Conservation (phyloP, 2,329 filamentous ascomycete genomes). For the Aureobasidium uvarum region DNA sequence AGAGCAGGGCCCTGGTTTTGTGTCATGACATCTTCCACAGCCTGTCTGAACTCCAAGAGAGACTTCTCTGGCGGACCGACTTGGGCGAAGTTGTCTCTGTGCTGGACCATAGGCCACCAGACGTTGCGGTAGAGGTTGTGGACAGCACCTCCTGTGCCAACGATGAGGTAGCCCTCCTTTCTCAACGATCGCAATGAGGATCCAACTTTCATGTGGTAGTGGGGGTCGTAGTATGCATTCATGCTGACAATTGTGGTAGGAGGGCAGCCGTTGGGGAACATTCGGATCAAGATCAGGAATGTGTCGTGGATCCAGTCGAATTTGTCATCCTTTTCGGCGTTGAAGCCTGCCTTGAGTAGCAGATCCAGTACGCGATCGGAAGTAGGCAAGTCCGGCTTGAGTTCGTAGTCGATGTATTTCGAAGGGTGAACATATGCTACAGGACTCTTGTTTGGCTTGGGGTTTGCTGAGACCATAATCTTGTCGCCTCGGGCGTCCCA, state of each 20-base stretch:
- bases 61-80: slow-evolving; percentile 57
- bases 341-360: slow-evolving; percentile 54
- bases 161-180: slow-evolving; percentile 56
- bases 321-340: slow-evolving; percentile 51
- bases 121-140: slow-evolving; percentile 69
- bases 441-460: slow-evolving; percentile 59
- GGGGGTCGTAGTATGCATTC: slow-evolving; percentile 57
- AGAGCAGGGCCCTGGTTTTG: slow-evolving; percentile 56
- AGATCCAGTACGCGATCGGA: slow-evolving; percentile 52
- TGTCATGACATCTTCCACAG: slow-evolving; percentile 59
- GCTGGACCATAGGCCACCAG: slow-evolving; percentile 64
- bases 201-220: slow-evolving; percentile 59
- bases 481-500: slow-evolving; percentile 59
- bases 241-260: slow-evolving; percentile 61
- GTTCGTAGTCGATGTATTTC: slow-evolving; percentile 62
- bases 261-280: slow-evolving; percentile 65
- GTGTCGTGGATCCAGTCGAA: slow-evolving; percentile 75
- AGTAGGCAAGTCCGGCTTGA: slow-evolving; percentile 59
- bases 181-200: slow-evolving; percentile 57
- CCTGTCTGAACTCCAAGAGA: slow-evolving; percentile 65
- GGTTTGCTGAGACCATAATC: slow-evolving; percentile 62
- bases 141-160: slow-evolving; percentile 61
- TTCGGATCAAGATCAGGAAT: slow-evolving; percentile 65
- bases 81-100: slow-evolving; percentile 62
- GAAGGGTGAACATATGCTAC: slow-evolving; percentile 65